These are phyloP conservation scores for Brassica incana DNA, from an alignment of 345 rosid species.

Conservation along the genomic window DNA sequence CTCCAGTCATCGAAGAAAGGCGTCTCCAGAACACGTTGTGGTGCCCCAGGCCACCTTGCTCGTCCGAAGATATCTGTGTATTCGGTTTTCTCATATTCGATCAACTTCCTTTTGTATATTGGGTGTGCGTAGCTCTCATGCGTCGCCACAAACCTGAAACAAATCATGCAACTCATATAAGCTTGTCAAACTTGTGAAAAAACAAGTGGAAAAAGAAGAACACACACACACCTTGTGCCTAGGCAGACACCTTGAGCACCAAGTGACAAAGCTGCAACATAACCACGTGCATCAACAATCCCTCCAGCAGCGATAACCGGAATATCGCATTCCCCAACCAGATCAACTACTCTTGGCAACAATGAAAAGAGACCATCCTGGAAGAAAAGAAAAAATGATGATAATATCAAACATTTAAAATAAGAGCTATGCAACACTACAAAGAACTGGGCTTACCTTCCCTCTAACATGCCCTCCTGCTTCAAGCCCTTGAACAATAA, in stretches of 20 bases:
- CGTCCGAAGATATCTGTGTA: constrained; percentile 77
- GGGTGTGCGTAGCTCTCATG: constrained; percentile 87
- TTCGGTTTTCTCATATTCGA: constrained; percentile 65
- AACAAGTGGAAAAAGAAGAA: background rate
- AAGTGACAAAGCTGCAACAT: constrained; percentile 83
- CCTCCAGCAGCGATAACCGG: constrained; percentile 93
- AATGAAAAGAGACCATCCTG: constrained; percentile 71
- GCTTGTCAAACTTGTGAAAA: background rate
- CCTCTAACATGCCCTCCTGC: constrained; percentile 91
- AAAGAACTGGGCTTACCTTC: constrained; percentile 46
- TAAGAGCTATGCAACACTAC: background rate
- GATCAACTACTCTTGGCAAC: constrained; percentile 77
- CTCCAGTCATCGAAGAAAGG: constrained; percentile 71
- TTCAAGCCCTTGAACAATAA: constrained; percentile 86
- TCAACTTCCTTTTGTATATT: constrained; percentile 65
- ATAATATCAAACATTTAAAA: background rate
- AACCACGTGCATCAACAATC: constrained; percentile 77
- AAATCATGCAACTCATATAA: background rate
- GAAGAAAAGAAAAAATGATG: background rate
- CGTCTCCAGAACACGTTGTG: constrained; percentile 68
- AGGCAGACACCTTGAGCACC: constrained; percentile 87
- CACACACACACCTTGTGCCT: constrained; percentile 67
- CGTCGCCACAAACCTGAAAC: constrained; percentile 71
- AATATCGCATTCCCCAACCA: constrained; percentile 54
- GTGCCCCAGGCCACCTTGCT: constrained; percentile 88